Evolutionary conservation across 129 eudicot species (phyloP), one percentile per base, ranked within the genome.

Genomic region (Flaveria robusta): DNA sequence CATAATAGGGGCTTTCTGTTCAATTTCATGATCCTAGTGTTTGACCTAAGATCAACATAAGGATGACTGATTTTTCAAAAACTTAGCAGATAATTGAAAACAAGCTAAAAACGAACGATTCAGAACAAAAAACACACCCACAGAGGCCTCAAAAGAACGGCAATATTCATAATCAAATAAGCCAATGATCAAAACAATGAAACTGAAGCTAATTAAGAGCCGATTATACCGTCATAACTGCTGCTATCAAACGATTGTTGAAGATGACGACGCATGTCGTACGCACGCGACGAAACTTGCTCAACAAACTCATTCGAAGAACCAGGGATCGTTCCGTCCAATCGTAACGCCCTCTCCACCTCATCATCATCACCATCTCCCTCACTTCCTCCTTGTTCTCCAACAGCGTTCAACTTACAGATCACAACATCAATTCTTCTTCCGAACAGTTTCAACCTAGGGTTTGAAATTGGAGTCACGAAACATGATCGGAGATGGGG

Each of bases 271-370:
- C 98, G 98, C 92, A 93, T 93, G 62, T 88, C 97, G 74, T 93
- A 93, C 37, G 98, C 98, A 80, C 97, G 96, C 5, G 98, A 94
- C 15, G 97, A 91, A 26, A 94, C 98, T 59, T 90, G 90, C 71
- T 87, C 81, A 24, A 94, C 91, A 58, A 94, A 94, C 87, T 83
- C 96, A 34, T 89, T 83, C 8, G 98, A 91, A 75, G 85, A 88
- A 29, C 91, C 93, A 7, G 97, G 98, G 15, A 94, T 94, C n/a
- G 89, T 83, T 45, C 98, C 98, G 65, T 94, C 98, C 83, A 94
- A 81, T 76, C 87, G 86, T 66, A 94, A 80, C 69, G 98, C 98
- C 77, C 76, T 84, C 51, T 94, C 93, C 79, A 94, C 78, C 79
- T 88, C 98, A 47, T 84, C 92, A 1, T 66, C 84, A 41, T 83